Percentiles rank a stretch among this genome's conserved stretches.
Conservation (phyloP, 305 asterid species). For the Coffea humblotiana region DNA sequence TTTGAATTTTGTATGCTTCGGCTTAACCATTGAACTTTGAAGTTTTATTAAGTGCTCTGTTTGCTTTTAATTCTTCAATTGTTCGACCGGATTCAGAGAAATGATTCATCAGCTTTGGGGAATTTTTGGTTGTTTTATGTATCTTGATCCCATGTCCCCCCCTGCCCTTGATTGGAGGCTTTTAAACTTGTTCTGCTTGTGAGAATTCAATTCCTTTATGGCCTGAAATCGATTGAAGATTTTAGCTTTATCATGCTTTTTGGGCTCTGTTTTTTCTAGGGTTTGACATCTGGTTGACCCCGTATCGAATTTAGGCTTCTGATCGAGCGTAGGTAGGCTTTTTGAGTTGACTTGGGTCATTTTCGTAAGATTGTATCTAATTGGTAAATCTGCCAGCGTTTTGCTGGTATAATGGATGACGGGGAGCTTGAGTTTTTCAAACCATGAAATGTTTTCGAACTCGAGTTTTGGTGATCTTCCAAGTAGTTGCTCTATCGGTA, state of each 20-base stretch:
- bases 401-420: slow-evolving; percentile 47
- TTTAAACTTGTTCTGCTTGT: not conserved
- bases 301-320: not conserved
- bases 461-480: slow-evolving; percentile 61
- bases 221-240: not conserved
- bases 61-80: not conserved
- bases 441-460: slow-evolving; percentile 56
- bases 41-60: not conserved
- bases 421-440: slow-evolving; percentile 71
- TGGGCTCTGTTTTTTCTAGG: slow-evolving; percentile 8
- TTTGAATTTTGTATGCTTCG: not conserved
- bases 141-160: not conserved
- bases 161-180: not conserved
- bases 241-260: not conserved
- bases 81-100: not conserved
- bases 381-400: not conserved
- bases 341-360: not conserved
- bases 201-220: not conserved
- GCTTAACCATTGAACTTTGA: not conserved
- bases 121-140: not conserved
- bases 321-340: not conserved
- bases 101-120: not conserved
- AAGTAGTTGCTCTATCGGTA: slow-evolving; percentile 66
- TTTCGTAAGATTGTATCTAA: not conserved
- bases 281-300: slow-evolving; percentile 10